Percentiles rank a stretch among this genome's conserved stretches.
Evolutionary conservation across 768 basidiomycete genomes (phyloP).

Genomic region (Mycena floridula): DNA sequence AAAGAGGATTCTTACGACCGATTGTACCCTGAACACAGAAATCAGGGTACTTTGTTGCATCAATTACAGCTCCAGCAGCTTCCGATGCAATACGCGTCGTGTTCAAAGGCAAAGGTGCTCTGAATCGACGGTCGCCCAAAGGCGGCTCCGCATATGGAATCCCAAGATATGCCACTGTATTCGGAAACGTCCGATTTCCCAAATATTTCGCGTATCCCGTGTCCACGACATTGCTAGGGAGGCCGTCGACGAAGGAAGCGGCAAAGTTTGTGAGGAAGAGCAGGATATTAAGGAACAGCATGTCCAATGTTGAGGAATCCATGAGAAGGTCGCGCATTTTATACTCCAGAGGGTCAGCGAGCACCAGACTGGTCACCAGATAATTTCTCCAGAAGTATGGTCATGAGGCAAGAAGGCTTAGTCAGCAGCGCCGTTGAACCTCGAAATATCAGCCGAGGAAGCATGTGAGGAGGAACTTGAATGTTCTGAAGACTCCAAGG

Average conservation of each 20-base stretch:
- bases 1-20: slow-evolving; percentile 25
- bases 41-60: slow-evolving; percentile 47
- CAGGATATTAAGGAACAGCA: neutral
- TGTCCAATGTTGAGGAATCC: neutral
- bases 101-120: slow-evolving; percentile 47
- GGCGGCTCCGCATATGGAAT: slow-evolving; percentile 59
- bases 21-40: slow-evolving; percentile 58
- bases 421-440: no score
- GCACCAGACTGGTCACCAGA: no score
- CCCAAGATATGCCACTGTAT: slow-evolving; percentile 52
- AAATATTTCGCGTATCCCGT: slow-evolving; percentile 54
- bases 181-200: slow-evolving; percentile 45
- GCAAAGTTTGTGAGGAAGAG: neutral
- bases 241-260: neutral
- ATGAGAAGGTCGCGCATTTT: neutral
- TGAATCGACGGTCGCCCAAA: slow-evolving; percentile 42
- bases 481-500: no score
- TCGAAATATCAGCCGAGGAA: no score
- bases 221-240: slow-evolving; percentile 32
- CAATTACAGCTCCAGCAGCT: slow-evolving; percentile 32
- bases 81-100: slow-evolving; percentile 33
- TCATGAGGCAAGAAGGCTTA: no score
- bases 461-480: no score
- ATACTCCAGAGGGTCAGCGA: neutral
- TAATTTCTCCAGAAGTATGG: no score